Evolutionary conservation across 441 rosid species (phyloP), one percentile per base, ranked within the genome.

Genomic region (Populus trichocarpa): DNA sequence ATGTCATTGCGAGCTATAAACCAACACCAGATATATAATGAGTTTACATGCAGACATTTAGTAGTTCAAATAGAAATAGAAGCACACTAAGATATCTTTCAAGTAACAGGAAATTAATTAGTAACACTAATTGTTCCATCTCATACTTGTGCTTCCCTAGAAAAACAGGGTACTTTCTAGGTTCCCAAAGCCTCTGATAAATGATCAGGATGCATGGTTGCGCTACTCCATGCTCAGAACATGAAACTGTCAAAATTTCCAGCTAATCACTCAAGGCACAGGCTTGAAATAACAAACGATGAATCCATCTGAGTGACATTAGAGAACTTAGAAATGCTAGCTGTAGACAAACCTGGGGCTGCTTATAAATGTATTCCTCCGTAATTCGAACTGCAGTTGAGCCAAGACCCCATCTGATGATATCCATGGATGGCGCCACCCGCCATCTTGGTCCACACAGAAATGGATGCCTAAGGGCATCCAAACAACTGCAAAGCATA

Each of bases 381-480:
- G 89, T 83, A 69, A 96, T 96, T 77, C 91, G 91, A 83, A 93
- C 97, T 35, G 97, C 92, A 71, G 98, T 91, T 57, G 97, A 94
- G 71, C 97, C 97, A 76, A 96, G 97, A 76, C 98, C 97, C 98
- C 99, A 96, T 88, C 97, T 85, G 79, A 94, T 91, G 68, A 92
- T 90, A 80, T 96, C 90, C 96, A 93, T 90, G 75, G 97, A 93
- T 16, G 97, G 98, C 65, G 83, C 85, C 70, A 94, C 97, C 36
- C 96, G 90, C 97, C 98, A 96, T 89, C 92, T 90, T 23, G 97
- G 98, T 79, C 99, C 97, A 80, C 99, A 96, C 63, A 94, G 86
- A 83, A 94, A 96, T 1, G 98, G 98, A 79, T 96, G 97, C 79
- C 97, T 90, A 30, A 96, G 94, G 73, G 98, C 96, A 85, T 94